phyloP scores from a whole-genome alignment of 1,139 yeast genomes.

The Zygosaccharomyces sapae region DNA sequence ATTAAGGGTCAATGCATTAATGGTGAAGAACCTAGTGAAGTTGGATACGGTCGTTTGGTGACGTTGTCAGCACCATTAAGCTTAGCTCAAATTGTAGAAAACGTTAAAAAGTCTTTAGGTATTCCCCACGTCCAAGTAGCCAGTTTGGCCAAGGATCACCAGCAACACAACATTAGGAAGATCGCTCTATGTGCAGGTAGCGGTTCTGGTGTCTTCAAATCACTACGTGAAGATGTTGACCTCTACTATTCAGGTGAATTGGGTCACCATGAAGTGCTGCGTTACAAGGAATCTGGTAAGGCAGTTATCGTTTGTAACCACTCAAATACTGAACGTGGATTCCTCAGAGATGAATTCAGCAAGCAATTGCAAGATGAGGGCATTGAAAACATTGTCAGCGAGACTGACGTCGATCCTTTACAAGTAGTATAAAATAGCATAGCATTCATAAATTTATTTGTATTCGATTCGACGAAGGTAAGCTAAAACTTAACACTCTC shows the following conservation, averaged over 20 bases:
- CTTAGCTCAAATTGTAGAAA: conserved; percentile 45
- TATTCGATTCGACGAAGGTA: background rate
- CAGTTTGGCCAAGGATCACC: conserved; percentile 37
- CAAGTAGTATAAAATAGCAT: conserved; percentile 16
- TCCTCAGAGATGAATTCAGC: conserved; percentile 49
- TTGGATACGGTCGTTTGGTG: conserved; percentile 83
- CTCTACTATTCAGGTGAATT: conserved; percentile 86
- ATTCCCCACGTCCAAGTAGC: conserved; percentile 66
- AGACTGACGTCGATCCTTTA: conserved; percentile 55
- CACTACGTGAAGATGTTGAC: conserved; percentile 51
- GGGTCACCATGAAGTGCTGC: conserved; percentile 86
- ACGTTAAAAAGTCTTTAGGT: conserved; percentile 53
- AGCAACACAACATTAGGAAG: conserved; percentile 41
- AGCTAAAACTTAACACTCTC: background rate
- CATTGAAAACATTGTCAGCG: conserved; percentile 43
- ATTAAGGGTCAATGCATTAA: conserved; percentile 22
- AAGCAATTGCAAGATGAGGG: conserved; percentile 46
- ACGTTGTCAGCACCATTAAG: conserved; percentile 44
- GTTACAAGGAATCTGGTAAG: conserved; percentile 65
- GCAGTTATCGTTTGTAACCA: conserved; percentile 79
- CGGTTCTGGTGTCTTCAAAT: conserved; percentile 60
- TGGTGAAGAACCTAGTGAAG: conserved; percentile 40
- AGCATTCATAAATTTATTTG: background rate
- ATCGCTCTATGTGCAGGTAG: conserved; percentile 97
- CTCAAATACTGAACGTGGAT: conserved; percentile 89